Evolutionary conservation across 2,329 filamentous ascomycete species (phyloP).

Genomic region (Nannizziopsis arthrosporioides): DNA sequence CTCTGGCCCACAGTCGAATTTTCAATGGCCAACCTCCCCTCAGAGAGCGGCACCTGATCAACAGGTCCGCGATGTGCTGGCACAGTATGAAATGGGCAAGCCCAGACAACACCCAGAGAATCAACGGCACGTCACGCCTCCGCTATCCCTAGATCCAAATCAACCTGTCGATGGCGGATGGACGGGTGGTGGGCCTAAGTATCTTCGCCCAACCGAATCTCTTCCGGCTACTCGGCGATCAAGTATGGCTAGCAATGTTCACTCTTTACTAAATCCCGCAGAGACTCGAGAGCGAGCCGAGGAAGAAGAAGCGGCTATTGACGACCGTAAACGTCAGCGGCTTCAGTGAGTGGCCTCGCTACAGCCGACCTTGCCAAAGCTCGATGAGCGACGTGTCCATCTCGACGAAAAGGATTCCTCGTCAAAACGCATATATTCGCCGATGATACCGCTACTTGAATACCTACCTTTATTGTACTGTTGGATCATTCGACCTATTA

Average conservation of each 20-base stretch:
- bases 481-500: no score
- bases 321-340: constrained; percentile 53
- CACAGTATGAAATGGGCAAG: constrained; percentile 53
- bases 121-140: constrained; percentile 45
- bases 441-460: no score
- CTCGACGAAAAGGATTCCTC: no score
- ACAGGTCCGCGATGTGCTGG: constrained; percentile 50
- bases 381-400: no score
- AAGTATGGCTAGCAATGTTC: constrained; percentile 61
- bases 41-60: constrained; percentile 48
- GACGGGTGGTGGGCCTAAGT: constrained; percentile 40
- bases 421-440: no score
- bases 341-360: constrained; percentile 31
- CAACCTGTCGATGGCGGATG: constrained; percentile 44
- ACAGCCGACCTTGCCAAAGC: no score
- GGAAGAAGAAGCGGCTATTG: constrained; percentile 46
- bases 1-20: constrained; percentile 49
- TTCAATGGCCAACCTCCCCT: constrained; percentile 58
- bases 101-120: constrained; percentile 37
- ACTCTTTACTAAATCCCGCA: constrained; percentile 55
- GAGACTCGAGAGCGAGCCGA: constrained; percentile 55
- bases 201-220: constrained; percentile 29
- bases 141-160: constrained; percentile 35
- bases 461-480: no score
- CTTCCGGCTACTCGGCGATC: constrained; percentile 53